These are phyloP conservation scores for Metschnikowia gruessii DNA, from an alignment of 805 yeast genomes.

Conservation along the genomic window DNA sequence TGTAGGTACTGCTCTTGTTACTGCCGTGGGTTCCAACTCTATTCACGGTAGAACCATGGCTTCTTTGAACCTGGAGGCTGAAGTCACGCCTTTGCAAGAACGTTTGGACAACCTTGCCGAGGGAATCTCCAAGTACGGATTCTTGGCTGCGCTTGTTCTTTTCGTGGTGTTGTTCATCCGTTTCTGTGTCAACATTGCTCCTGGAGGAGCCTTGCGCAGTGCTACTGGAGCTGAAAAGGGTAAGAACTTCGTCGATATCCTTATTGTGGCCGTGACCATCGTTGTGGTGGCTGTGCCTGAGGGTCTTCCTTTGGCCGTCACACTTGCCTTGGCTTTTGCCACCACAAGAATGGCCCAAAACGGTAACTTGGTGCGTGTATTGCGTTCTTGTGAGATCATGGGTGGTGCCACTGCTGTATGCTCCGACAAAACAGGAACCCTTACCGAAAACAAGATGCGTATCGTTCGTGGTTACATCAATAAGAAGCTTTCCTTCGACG, in stretches of 20 bases:
- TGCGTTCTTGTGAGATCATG: conserved; percentile 96
- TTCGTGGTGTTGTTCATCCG: conserved; percentile 77
- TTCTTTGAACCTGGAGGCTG: conserved; percentile 70
- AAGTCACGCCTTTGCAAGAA: conserved; percentile 84
- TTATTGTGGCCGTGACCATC: conserved; percentile 88
- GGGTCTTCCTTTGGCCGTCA: conserved; percentile 96
- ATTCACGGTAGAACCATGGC: conserved; percentile 90
- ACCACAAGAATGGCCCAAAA: conserved; percentile 97
- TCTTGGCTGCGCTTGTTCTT: conserved; percentile 76
- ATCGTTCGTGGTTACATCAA: conserved; percentile 65
- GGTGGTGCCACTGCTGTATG: conserved; percentile 97
- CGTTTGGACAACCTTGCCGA: conserved; percentile 81
- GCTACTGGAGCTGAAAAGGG: conserved; percentile 72
- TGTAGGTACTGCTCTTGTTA: conserved; percentile 77
- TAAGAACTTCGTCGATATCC: conserved; percentile 73
- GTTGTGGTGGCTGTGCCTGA: conserved; percentile 99
- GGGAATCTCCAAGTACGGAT: conserved; percentile 93
- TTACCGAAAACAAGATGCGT: conserved; percentile 91
- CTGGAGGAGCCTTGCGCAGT: conserved; percentile 44
- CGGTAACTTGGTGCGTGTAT: conserved; percentile 90
- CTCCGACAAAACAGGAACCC: conserved; percentile 96
- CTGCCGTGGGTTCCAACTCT: conserved; percentile 88
- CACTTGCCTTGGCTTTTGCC: conserved; percentile 95
- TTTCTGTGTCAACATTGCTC: conserved; percentile 61
- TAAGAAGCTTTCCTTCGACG: conserved; percentile 43